phyloP scores from a whole-genome alignment of 352 stramenopile species.

The Pythium sukuiense region DNA sequence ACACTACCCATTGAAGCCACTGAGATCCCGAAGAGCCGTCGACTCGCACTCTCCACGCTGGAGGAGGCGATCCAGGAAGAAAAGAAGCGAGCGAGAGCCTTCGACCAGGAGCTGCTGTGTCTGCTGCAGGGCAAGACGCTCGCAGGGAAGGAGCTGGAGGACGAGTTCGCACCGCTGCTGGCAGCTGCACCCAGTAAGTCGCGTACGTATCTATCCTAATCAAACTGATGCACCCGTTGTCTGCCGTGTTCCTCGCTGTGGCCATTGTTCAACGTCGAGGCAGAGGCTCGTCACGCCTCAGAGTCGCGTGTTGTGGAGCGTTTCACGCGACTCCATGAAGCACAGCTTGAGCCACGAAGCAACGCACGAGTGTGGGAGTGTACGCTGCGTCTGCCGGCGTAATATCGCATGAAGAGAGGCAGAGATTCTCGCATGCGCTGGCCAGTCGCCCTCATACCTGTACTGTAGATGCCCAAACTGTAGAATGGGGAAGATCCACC shows the following conservation, averaged over 20 bases:
- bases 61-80: slow-evolving; percentile 34
- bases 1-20: not conserved
- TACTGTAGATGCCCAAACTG: not conserved
- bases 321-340: not conserved
- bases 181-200: not conserved
- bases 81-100: slow-evolving; percentile 42
- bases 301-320: not conserved
- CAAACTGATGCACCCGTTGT: not conserved
- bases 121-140: slow-evolving; percentile 61
- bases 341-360: not conserved
- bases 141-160: slow-evolving; percentile 46
- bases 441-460: not conserved
- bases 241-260: not conserved
- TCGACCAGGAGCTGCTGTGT: slow-evolving; percentile 52
- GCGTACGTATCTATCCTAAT: not conserved
- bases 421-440: not conserved
- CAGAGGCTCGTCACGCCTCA: not conserved
- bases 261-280: not conserved
- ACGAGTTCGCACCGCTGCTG: slow-evolving; percentile 41
- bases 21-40: slow-evolving; percentile 8
- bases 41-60: slow-evolving; percentile 13
- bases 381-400: not conserved
- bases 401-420: not conserved
- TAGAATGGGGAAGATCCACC: not conserved
- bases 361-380: not conserved